Conservation (phyloP, 176 grass and related monocot genomes). For the Lolium multiflorum region DNA sequence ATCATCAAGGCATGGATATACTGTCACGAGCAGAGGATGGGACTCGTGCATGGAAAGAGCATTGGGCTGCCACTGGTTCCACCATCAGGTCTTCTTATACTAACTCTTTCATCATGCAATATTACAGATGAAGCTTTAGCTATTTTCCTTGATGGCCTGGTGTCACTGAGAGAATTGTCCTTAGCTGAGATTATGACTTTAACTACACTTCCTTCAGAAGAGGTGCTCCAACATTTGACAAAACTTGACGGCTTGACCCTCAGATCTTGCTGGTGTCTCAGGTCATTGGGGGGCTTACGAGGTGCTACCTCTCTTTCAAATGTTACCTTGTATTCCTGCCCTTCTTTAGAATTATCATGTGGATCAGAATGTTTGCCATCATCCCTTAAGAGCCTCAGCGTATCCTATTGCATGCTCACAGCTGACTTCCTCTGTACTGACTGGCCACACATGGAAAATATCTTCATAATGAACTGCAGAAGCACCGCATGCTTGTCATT, state of each 20-base stretch:
- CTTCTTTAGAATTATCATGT: background rate
- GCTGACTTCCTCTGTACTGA: no score
- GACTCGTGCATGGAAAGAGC: background rate
- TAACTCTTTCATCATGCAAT: background rate
- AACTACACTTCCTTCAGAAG: conserved; percentile 14
- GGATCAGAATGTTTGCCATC: no score
- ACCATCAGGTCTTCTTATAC: background rate
- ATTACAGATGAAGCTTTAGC: conserved; percentile 20
- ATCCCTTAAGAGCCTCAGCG: no score
- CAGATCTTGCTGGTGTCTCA: background rate
- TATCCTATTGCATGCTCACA: no score
- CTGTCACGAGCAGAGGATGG: conserved; percentile 13
- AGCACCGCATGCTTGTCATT: no score
- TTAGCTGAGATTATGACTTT: background rate
- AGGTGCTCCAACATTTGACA: background rate
- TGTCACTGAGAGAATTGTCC: background rate
- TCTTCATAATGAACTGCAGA: no score
- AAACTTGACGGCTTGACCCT: background rate
- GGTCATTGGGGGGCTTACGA: background rate
- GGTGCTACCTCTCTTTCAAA: background rate
- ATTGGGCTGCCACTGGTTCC: background rate
- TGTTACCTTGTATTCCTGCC: background rate
- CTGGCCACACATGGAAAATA: no score
- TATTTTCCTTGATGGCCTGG: background rate
- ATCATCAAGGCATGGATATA: background rate